Conservation (phyloP, 345 rosid species). For the Reutealis trisperma region DNA sequence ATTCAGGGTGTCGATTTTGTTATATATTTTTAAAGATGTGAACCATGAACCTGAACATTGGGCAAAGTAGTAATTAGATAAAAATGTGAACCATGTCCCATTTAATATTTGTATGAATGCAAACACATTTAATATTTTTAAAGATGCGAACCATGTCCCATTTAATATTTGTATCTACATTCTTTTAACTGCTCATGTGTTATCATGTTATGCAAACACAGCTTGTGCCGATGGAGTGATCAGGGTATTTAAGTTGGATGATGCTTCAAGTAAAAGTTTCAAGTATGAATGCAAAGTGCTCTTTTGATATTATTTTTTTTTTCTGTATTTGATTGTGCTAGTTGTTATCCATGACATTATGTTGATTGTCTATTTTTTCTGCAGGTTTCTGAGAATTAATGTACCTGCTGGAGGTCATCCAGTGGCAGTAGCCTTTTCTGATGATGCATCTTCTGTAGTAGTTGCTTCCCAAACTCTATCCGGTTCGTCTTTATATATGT, state of each 20-base stretch:
- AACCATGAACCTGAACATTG: background rate
- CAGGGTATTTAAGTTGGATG: slow-evolving; percentile 87
- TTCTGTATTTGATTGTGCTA: background rate
- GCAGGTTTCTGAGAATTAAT: slow-evolving; percentile 77
- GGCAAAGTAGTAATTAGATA: no score
- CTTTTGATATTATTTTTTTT: background rate
- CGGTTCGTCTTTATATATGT: slow-evolving; percentile 83
- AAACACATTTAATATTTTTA: no score
- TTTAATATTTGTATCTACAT: background rate
- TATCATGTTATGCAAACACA: slow-evolving; percentile 45
- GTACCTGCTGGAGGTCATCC: slow-evolving; percentile 92
- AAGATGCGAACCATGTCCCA: no score
- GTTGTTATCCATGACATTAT: background rate
- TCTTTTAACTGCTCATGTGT: background rate
- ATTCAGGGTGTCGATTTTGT: background rate
- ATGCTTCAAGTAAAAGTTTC: slow-evolving; percentile 94
- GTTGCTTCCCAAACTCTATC: slow-evolving; percentile 63
- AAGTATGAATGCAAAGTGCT: slow-evolving; percentile 48
- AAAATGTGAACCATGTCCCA: no score
- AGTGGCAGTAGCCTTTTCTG: slow-evolving; percentile 69
- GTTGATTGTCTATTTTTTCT: slow-evolving; percentile 15
- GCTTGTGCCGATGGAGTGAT: slow-evolving; percentile 89
- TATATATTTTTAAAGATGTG: no score
- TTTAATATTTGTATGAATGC: no score
- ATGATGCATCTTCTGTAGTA: slow-evolving; percentile 74